Conservation (phyloP, 306 rosid genomes). For the Senna siamea region DNA sequence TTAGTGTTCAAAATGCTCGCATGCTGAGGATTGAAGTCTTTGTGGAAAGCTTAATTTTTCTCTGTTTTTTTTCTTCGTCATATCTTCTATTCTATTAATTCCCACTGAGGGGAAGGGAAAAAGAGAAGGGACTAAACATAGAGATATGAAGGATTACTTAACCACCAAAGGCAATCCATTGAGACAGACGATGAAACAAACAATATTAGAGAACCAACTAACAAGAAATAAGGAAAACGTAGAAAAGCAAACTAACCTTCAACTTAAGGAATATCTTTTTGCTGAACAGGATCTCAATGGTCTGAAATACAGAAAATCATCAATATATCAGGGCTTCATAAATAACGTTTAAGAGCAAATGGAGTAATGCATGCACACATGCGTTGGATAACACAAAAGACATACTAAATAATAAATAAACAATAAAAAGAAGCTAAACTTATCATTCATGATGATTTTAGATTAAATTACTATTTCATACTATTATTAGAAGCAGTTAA, state of each 20-base stretch:
- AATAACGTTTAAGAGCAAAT: conserved; percentile 13
- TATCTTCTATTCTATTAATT: not conserved
- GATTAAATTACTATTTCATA: no score
- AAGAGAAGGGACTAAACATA: not conserved
- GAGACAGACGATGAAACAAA: conserved; percentile 7
- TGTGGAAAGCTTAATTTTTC: no score
- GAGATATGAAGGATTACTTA: not conserved
- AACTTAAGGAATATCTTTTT: conserved; percentile 73
- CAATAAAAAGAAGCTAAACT: conserved; percentile 11
- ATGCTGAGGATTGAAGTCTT: no score
- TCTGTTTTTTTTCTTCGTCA: not conserved
- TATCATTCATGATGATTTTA: conserved; percentile 4
- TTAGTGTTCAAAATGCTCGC: no score
- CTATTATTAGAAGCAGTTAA: no score
- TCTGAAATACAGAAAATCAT: conserved; percentile 61
- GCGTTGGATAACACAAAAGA: conserved; percentile 20
- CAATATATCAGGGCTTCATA: conserved; percentile 37
- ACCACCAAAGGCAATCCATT: no score
- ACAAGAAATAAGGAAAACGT: conserved; percentile 29
- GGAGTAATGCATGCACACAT: not conserved
- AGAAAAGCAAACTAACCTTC: conserved; percentile 67
- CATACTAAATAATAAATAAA: conserved; percentile 7
- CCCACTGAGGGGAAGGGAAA: not conserved
- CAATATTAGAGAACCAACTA: conserved; percentile 27
- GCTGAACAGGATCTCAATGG: conserved; percentile 91